Conservation (phyloP, 1,284 basidiomycete species). For the Ustilago hordei region DNA sequence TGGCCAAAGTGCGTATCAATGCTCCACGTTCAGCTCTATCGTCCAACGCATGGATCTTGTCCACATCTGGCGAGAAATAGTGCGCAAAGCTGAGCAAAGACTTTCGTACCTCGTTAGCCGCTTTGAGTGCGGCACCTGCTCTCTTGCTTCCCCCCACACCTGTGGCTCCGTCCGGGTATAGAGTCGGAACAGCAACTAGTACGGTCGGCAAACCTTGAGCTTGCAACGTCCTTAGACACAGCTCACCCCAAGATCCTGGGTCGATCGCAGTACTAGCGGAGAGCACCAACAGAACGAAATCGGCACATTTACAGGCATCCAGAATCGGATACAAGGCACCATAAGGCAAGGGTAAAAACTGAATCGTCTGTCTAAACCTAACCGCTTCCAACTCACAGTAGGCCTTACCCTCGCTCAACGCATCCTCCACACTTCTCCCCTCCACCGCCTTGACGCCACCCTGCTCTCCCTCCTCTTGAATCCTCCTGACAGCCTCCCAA, state of each 20-base stretch:
- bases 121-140: conserved; percentile 50
- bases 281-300: conserved; percentile 88
- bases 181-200: conserved; percentile 74
- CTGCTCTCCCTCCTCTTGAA: conserved; percentile 78
- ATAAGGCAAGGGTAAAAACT: conserved; percentile 78
- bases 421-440: conserved; percentile 58
- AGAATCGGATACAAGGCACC: conserved; percentile 79
- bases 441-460: conserved; percentile 68
- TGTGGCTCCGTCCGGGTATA: conserved; percentile 47
- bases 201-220: conserved; percentile 78
- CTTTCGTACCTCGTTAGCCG: conserved; percentile 65
- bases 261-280: conserved; percentile 86
- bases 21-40: conserved; percentile 76
- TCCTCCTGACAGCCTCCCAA: conserved; percentile 73
- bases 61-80: conserved; percentile 92
- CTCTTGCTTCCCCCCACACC: conserved; percentile 51
- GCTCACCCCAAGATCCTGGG: conserved; percentile 80
- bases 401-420: conserved; percentile 24
- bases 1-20: conserved; percentile 74
- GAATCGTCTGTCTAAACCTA: conserved; percentile 87
- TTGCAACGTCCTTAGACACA: conserved; percentile 82
- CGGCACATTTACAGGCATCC: conserved; percentile 87
- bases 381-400: conserved; percentile 73
- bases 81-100: conserved; percentile 75
- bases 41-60: conserved; percentile 73